phyloP scores from a whole-genome alignment of 1,139 yeast genomes.

The Yamadazyma dushanensis region DNA sequence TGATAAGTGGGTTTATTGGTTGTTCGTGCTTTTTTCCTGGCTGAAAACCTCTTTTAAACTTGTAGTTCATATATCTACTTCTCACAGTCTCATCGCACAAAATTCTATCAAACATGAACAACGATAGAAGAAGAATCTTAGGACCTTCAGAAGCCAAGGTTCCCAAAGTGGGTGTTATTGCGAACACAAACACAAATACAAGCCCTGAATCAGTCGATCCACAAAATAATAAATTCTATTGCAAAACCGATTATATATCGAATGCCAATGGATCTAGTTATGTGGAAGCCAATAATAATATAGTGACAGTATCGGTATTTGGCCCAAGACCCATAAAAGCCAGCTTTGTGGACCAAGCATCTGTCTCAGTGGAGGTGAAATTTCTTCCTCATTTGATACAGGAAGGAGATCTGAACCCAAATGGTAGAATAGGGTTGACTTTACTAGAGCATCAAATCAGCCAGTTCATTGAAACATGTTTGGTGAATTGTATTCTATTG shows the following conservation, averaged over 20 bases:
- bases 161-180: slow-evolving; percentile 29
- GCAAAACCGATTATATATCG: slow-evolving; percentile 58
- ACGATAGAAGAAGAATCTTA: slow-evolving; percentile 69
- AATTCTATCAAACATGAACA: slow-evolving; percentile 7
- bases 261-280: slow-evolving; percentile 86
- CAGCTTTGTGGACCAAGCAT: slow-evolving; percentile 68
- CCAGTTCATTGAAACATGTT: slow-evolving; percentile 56
- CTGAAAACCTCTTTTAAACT: not conserved
- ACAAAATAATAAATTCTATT: slow-evolving; percentile 2
- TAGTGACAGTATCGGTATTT: slow-evolving; percentile 70
- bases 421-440: slow-evolving; percentile 41
- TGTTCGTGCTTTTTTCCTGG: too few relatives aligned
- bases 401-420: slow-evolving; percentile 18
- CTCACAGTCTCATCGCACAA: slow-evolving; percentile 2
- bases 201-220: too few relatives aligned
- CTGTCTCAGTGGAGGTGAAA: slow-evolving; percentile 66
- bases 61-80: too few relatives aligned
- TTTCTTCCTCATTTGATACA: slow-evolving; percentile 51
- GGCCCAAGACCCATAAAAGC: slow-evolving; percentile 91
- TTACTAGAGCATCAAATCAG: slow-evolving; percentile 52
- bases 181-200: too few relatives aligned
- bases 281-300: slow-evolving; percentile 63
- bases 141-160: slow-evolving; percentile 65
- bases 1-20: too few relatives aligned
- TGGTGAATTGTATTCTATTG: slow-evolving; percentile 62